These are phyloP conservation scores for Phialophora chinensis DNA, from an alignment of 2,329 filamentous ascomycete species.

Conservation along the genomic window DNA sequence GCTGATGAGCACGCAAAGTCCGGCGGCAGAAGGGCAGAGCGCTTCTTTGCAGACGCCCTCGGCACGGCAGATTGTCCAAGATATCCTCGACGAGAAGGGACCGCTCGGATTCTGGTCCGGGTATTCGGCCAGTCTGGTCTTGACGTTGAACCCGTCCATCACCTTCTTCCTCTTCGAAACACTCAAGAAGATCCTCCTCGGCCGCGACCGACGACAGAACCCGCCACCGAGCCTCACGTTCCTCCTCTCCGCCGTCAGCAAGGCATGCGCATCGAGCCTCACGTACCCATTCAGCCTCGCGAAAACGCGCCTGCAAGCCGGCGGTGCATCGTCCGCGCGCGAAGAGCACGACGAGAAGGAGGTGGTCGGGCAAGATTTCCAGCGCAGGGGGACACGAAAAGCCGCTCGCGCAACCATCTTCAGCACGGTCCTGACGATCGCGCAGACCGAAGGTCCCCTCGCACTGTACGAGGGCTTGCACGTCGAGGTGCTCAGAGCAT, in stretches of 20 bases:
- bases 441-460: constrained; percentile 67
- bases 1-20: constrained; percentile 49
- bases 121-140: constrained; percentile 77
- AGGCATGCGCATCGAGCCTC: constrained; percentile 74
- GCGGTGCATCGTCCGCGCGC: constrained; percentile 43
- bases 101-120: constrained; percentile 83
- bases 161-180: constrained; percentile 83
- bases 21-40: constrained; percentile 9
- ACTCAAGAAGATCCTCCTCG: constrained; percentile 66
- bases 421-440: constrained; percentile 63
- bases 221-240: constrained; percentile 65
- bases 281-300: constrained; percentile 88
- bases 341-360: constrained; percentile 46
- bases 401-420: constrained; percentile 63
- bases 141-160: constrained; percentile 84
- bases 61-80: constrained; percentile 64
- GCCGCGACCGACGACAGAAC: constrained; percentile 57
- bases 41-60: constrained; percentile 44
- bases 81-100: constrained; percentile 73
- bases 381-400: constrained; percentile 43
- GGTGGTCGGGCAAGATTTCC: constrained; percentile 38
- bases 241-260: constrained; percentile 75
- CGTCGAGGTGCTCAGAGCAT: constrained; percentile 79
- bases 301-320: constrained; percentile 77
- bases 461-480: constrained; percentile 78